Percentiles rank a stretch among this genome's conserved stretches.
phyloP scores from a whole-genome alignment of 163 green algal genomes.

The Trebouxia gelatinosa region DNA sequence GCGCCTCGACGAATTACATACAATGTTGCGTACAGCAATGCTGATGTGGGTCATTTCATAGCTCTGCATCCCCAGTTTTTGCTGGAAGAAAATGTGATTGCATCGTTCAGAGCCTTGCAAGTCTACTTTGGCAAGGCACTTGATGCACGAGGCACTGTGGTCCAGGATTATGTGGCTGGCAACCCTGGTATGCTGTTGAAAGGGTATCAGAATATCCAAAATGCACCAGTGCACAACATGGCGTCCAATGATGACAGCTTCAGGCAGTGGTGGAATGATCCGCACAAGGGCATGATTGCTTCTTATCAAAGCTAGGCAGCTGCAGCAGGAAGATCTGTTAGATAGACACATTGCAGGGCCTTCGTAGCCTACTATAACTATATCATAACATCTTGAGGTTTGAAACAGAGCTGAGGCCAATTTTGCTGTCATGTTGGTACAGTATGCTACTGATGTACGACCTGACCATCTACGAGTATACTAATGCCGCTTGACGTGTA shows the following conservation, averaged over 20 bases:
- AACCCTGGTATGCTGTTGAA: conserved; percentile 20
- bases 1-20: neutral
- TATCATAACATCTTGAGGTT: no score
- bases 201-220: neutral
- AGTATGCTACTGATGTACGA: no score
- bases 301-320: no score
- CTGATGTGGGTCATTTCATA: conserved; percentile 10
- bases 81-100: conserved; percentile 1
- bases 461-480: no score
- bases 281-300: no score
- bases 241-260: neutral
- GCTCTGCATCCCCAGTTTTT: conserved; percentile 3
- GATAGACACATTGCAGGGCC: no score
- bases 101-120: neutral
- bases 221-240: neutral
- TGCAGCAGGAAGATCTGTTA: no score
- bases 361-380: no score
- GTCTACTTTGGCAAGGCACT: conserved; percentile 8
- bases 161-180: conserved; percentile 5
- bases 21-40: neutral
- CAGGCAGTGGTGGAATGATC: neutral
- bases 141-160: neutral
- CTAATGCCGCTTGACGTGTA: no score
- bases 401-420: no score
- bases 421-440: no score